Conservation (phyloP, 768 basidiomycete genomes). For the Porphyrellus cyaneotinctus region DNA sequence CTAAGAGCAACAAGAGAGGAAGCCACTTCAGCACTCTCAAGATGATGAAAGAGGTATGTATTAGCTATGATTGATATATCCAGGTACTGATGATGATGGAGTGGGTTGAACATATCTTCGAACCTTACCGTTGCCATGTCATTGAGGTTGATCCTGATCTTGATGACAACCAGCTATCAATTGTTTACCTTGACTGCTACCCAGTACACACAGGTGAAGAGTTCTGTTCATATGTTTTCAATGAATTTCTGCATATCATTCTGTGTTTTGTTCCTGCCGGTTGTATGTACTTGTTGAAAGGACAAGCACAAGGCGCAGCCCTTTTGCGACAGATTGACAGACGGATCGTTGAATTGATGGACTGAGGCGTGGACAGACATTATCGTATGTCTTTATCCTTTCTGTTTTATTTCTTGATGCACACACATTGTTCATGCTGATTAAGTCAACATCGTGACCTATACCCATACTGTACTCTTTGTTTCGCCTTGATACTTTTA, state of each 20-base stretch:
- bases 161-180: conserved; percentile 13
- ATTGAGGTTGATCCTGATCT: conserved; percentile 10
- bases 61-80: neutral
- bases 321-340: too few species aligned
- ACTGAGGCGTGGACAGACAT: too few species aligned
- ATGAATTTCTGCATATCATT: neutral
- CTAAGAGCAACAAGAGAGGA: conserved; percentile 14
- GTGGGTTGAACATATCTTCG: conserved; percentile 15
- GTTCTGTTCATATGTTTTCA: conserved; percentile 11
- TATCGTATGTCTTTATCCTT: too few species aligned
- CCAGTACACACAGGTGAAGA: conserved; percentile 26
- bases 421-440: too few species aligned
- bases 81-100: neutral
- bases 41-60: conserved; percentile 22
- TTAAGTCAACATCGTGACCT: too few species aligned
- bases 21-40: conserved; percentile 26
- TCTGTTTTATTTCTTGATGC: too few species aligned
- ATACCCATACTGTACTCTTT: too few species aligned
- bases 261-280: neutral
- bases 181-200: conserved; percentile 28
- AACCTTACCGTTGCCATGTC: conserved; percentile 6
- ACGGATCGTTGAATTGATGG: too few species aligned
- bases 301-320: too few species aligned
- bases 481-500: too few species aligned
- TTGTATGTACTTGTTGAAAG: neutral